Evolutionary conservation across 805 yeast genomes (phyloP), one percentile per base, ranked within the genome.

Genomic region (Starmerella riodocensis): DNA sequence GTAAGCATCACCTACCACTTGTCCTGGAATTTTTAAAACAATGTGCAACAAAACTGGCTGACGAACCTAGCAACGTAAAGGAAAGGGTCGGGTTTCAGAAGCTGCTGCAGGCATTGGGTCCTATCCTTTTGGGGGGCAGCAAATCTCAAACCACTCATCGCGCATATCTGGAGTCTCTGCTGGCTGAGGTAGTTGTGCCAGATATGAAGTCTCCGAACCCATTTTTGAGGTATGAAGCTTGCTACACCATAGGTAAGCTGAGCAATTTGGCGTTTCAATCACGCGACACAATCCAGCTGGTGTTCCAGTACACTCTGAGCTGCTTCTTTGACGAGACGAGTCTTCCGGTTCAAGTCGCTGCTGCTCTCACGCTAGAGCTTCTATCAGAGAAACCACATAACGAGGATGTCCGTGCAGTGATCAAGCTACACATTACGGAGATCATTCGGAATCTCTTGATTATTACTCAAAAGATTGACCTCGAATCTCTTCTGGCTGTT

Each of bases 281-380:
- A 62, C 79, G 28, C 64, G 93, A 63, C 65, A 83, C 30, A 69
- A 78, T 65, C 78, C 82, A 55, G 66, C 73, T 36, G 57, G 77
- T 61, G 16, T 64, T 62, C 48, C 52, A 53, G 31, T 53, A 55
- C 27, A 47, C 61, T 8, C 43, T 64, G 24, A 36, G 46, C 14
- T 64, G 71, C 49, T 62, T 72, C 49, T 57, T 66, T 39, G 76
- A 75, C 38, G 27, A 8, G 11, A 60, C 67, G 25, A 29, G 39
- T 21, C 62, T 79, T 40, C 94, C 95, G 0, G 82, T 84, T 3
- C 79, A 76, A 55, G 69, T 88, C 34, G 81, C 83, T 53, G 85
- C 88, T 14, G 83, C 95, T 0, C 62, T 84, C 41, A 91, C 94
- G 0, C 64, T 88, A 37, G 95, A 86, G 62, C 74, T 86, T 1